A percentile compares a stretch with the other conserved stretches of the same genome.
These are phyloP conservation scores for Coniochaeta sp. DNA, from an alignment of 2,329 filamentous ascomycete genomes.

Conservation along the genomic window DNA sequence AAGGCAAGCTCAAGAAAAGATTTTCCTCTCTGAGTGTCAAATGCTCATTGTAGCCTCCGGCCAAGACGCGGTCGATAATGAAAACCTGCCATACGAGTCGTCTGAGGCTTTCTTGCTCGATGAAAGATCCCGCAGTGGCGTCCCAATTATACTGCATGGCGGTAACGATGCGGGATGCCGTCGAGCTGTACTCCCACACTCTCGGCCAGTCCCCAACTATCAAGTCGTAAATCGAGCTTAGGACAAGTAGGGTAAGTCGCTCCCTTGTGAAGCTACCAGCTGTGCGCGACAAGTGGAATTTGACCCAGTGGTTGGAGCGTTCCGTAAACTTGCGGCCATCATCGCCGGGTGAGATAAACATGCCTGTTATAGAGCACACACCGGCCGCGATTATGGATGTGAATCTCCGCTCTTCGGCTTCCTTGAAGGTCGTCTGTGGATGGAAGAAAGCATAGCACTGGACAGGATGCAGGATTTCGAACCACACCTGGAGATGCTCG, in stretches of 20 bases:
- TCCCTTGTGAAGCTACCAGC: slow-evolving; percentile 11
- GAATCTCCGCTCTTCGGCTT: slow-evolving; percentile 28
- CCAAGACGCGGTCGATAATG: slow-evolving; percentile 28
- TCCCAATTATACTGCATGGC: slow-evolving; percentile 34
- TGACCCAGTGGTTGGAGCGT: slow-evolving; percentile 29
- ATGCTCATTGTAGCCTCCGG: slow-evolving; percentile 32
- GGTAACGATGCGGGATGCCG: slow-evolving; percentile 27
- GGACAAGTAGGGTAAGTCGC: slow-evolving; percentile 23
- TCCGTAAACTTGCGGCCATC: slow-evolving; percentile 26
- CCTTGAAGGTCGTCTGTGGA: slow-evolving; percentile 22
- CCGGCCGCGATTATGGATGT: slow-evolving; percentile 26
- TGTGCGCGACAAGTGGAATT: slow-evolving; percentile 29
- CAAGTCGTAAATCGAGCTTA: slow-evolving; percentile 28
- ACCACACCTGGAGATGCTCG: slow-evolving; percentile 30
- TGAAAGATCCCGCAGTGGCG: slow-evolving; percentile 19
- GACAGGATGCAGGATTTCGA: slow-evolving; percentile 28
- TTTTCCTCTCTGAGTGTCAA: slow-evolving; percentile 26
- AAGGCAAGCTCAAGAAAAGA: slow-evolving; percentile 30
- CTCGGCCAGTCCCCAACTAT: slow-evolving; percentile 28
- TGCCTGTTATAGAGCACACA: slow-evolving; percentile 29
- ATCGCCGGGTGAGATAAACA: slow-evolving; percentile 25
- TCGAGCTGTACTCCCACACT: slow-evolving; percentile 31
- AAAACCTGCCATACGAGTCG: slow-evolving; percentile 31
- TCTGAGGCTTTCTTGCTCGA: slow-evolving; percentile 27
- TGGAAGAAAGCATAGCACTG: slow-evolving; percentile 32